Evolutionary conservation across 2,329 filamentous ascomycete species (phyloP).

Genomic region (Stromatinia cepivora): DNA sequence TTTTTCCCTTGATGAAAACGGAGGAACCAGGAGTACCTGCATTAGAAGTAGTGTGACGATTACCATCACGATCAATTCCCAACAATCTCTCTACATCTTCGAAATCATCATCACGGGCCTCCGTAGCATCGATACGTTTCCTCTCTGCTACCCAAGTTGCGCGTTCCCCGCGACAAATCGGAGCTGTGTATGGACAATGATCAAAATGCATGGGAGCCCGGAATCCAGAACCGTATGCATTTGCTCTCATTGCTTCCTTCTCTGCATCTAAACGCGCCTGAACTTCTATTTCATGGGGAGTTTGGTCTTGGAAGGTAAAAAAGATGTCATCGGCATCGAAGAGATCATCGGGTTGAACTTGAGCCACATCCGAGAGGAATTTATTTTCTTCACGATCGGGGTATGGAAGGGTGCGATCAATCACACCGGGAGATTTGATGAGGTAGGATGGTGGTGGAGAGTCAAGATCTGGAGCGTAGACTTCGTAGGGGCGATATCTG

Average conservation of each 20-base stretch:
- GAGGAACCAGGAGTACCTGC: too few relatives aligned
- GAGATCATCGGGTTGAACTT: neutral
- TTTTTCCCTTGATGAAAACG: neutral
- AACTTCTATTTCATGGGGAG: neutral
- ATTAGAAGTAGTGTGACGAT: too few relatives aligned
- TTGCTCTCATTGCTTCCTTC: neutral
- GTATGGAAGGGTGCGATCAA: neutral
- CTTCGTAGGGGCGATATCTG: neutral
- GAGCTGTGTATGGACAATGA: neutral
- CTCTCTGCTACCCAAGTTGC: neutral
- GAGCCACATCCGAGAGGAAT: neutral
- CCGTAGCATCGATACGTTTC: neutral
- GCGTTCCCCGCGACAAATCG: neutral
- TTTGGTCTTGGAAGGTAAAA: neutral
- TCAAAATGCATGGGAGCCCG: neutral
- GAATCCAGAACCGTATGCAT: neutral
- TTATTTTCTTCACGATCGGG: neutral
- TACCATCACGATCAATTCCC: neutral
- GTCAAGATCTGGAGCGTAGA: neutral
- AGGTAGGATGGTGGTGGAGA: slow-evolving; percentile 14
- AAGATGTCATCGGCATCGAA: slow-evolving; percentile 11
- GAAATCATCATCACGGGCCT: neutral
- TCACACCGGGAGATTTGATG: neutral
- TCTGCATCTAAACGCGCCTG: neutral
- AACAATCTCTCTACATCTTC: neutral